Evolutionary conservation across 306 rosid species (phyloP).

Genomic region (Lathyrus sativus): DNA sequence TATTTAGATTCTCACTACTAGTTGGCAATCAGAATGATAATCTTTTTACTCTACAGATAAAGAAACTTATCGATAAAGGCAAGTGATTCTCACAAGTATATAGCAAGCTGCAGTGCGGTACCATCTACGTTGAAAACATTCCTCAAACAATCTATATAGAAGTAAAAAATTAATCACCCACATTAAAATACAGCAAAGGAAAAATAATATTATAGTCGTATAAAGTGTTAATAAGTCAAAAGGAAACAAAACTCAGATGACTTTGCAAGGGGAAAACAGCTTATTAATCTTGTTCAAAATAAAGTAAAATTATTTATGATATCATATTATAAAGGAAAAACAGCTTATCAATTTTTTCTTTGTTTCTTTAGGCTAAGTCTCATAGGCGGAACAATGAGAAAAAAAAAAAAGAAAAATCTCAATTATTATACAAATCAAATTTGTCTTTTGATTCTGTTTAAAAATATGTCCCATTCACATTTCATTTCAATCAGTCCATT

Average conservation of each 20-base stretch:
- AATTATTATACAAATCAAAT: background rate
- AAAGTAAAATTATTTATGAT: constrained; percentile 1
- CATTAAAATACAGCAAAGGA: constrained; percentile 12
- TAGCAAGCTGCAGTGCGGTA: constrained; percentile 96
- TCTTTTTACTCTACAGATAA: constrained; percentile 14
- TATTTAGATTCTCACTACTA: constrained; percentile 2
- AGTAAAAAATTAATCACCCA: constrained; percentile 18
- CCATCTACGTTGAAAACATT: constrained; percentile 99
- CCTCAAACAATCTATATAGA: constrained; percentile 84
- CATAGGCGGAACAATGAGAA: background rate
- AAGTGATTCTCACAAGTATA: constrained; percentile 75
- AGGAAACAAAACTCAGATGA: constrained; percentile 24
- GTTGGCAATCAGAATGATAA: constrained; percentile 27
- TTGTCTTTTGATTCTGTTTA: background rate
- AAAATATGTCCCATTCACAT: background rate
- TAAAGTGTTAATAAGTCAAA: constrained; percentile 7
- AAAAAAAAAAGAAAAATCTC: background rate
- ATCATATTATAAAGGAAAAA: background rate
- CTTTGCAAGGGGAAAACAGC: constrained; percentile 16
- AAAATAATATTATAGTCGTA: constrained; percentile 2
- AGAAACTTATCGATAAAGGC: constrained; percentile 23
- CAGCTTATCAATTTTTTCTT: background rate
- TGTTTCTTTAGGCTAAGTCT: background rate
- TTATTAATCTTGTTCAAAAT: constrained; percentile 25
- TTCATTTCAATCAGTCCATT: constrained; percentile 7